Evolutionary conservation across 1,284 basidiomycete species (phyloP).

Genomic region (Malassezia slooffiae): DNA sequence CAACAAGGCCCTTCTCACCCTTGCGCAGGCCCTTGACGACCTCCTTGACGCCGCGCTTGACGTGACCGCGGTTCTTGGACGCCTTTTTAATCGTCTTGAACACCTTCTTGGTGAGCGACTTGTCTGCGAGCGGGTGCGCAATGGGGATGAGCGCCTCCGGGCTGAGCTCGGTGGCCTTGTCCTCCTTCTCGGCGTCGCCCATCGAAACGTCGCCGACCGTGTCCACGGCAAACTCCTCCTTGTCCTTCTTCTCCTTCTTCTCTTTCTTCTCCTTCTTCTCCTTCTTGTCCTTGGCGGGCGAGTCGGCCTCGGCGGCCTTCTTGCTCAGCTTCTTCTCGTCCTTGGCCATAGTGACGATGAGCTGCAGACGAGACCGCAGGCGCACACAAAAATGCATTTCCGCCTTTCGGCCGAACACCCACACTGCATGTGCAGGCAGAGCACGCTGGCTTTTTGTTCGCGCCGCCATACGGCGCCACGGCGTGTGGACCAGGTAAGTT

Average conservation of each 20-base stretch:
- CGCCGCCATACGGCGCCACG: too few relatives aligned
- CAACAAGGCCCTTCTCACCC: constrained; percentile 54
- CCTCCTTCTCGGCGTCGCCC: constrained; percentile 19
- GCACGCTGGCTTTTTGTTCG: background rate
- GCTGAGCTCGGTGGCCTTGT: constrained; percentile 18
- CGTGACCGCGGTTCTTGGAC: constrained; percentile 42
- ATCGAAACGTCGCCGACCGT: constrained; percentile 20
- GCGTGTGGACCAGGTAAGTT: background rate
- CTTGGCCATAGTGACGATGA: constrained; percentile 17
- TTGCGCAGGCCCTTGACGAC: constrained; percentile 45
- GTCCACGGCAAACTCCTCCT: constrained; percentile 19
- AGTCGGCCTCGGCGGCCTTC: constrained; percentile 19
- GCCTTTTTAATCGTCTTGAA: constrained; percentile 47
- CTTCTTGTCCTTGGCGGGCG: constrained; percentile 18
- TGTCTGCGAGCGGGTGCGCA: constrained; percentile 35
- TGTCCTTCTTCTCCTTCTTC: constrained; percentile 19
- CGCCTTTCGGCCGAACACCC: constrained; percentile 4
- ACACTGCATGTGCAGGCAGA: background rate
- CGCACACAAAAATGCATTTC: background rate
- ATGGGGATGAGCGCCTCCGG: constrained; percentile 24
- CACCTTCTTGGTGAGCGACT: constrained; percentile 41
- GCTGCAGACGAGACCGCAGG: background rate
- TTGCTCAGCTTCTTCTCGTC: constrained; percentile 13
- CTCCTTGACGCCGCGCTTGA: constrained; percentile 46
- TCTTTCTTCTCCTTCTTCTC: constrained; percentile 35